phyloP scores from a whole-genome alignment of 495 filamentous ascomycete genomes.

The Lichina pygmaea region DNA sequence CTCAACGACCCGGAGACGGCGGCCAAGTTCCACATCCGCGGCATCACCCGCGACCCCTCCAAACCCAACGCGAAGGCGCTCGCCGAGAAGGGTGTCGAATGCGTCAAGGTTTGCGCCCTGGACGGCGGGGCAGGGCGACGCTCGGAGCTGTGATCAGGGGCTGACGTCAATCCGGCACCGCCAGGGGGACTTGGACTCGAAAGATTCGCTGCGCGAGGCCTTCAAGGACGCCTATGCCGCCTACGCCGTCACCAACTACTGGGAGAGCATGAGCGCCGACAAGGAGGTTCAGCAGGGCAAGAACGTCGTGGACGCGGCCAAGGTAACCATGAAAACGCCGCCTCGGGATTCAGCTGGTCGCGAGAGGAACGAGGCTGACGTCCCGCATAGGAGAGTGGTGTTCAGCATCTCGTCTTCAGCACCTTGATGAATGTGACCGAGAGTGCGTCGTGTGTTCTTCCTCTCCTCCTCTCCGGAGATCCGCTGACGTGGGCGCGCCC shows the following conservation, averaged over 20 bases:
- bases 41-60: constrained; percentile 15
- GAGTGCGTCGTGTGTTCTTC: neutral
- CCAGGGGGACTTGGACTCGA: neutral
- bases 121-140: neutral
- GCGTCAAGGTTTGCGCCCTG: constrained; percentile 4
- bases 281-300: constrained; percentile 13
- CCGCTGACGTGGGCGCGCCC: neutral
- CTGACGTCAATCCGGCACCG: neutral
- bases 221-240: constrained; percentile 10
- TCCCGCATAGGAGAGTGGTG: constrained; percentile 1
- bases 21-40: constrained; percentile 14
- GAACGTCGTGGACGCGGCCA: constrained; percentile 12
- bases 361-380: no score
- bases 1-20: constrained; percentile 6
- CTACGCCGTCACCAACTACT: constrained; percentile 13
- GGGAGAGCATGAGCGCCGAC: neutral
- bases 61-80: constrained; percentile 13
- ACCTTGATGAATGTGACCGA: constrained; percentile 10
- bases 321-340: neutral
- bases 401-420: constrained; percentile 15
- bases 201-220: neutral
- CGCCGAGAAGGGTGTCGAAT: constrained; percentile 12
- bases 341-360: no score
- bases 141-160: neutral
- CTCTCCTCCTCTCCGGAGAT: no score